Conservation (phyloP, 768 basidiomycete genomes). For the Mycena chlorophos region DNA sequence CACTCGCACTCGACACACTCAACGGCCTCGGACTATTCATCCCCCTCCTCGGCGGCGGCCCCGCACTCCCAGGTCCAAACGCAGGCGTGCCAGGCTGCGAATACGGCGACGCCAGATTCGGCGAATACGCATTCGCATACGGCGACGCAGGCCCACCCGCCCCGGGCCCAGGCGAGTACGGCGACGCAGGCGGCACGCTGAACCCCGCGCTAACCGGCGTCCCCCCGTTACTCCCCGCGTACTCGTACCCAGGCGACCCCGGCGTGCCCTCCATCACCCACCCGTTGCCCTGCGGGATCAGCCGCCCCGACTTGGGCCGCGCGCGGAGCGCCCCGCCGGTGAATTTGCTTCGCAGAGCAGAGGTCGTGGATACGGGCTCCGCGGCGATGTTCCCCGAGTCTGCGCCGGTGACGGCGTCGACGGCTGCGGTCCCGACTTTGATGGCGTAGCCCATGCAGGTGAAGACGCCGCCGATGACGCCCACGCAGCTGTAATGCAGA, state of each 20-base stretch:
- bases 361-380: slow-evolving; percentile 64
- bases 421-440: slow-evolving; percentile 61
- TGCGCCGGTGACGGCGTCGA: slow-evolving; percentile 59
- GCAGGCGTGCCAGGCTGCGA: slow-evolving; percentile 25
- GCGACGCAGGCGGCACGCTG: slow-evolving; percentile 3
- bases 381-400: slow-evolving; percentile 48
- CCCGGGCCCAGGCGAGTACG: slow-evolving; percentile 4
- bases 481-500: slow-evolving; percentile 55
- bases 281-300: slow-evolving; percentile 57
- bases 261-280: slow-evolving; percentile 59
- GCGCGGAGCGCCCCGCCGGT: slow-evolving; percentile 63
- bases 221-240: slow-evolving; percentile 4
- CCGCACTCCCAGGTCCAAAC: background rate
- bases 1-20: slow-evolving; percentile 5
- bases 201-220: slow-evolving; percentile 14
- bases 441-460: slow-evolving; percentile 81
- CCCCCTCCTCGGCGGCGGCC: slow-evolving; percentile 6
- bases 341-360: slow-evolving; percentile 67
- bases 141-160: background rate
- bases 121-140: slow-evolving; percentile 6
- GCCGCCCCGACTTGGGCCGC: slow-evolving; percentile 44
- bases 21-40: slow-evolving; percentile 4
- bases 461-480: slow-evolving; percentile 92
- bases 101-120: slow-evolving; percentile 8
- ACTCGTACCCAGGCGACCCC: slow-evolving; percentile 13